Evolutionary conservation across 192 early-diverging fungal species (phyloP).

Genomic region (Umbelopsis vinacea): DNA sequence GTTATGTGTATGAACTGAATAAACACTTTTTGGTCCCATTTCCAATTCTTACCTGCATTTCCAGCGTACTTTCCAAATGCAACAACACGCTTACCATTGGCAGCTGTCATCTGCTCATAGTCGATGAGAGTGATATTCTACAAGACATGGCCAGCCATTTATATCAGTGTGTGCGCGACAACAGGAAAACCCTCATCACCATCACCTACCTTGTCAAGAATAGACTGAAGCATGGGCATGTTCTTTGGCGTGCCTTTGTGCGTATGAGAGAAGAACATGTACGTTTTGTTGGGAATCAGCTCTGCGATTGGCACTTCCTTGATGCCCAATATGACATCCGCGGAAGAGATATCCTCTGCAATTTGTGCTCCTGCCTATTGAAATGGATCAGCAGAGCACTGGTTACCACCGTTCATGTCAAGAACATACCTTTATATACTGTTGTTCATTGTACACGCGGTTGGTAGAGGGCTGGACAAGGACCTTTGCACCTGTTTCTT

Average conservation of each 20-base stretch:
- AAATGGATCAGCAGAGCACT: background rate
- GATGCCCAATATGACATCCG: conserved; percentile 94
- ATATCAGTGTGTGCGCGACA: too few species aligned
- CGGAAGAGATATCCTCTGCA: conserved; percentile 83
- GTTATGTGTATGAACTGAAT: too few species aligned
- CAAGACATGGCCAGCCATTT: too few species aligned
- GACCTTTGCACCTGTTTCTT: conserved; percentile 82
- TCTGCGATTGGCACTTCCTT: conserved; percentile 91
- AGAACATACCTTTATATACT: conserved; percentile 68
- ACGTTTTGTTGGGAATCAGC: conserved; percentile 88
- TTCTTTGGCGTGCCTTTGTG: conserved; percentile 97
- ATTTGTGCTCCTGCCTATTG: conserved; percentile 80
- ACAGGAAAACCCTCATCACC: background rate
- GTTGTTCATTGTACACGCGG: conserved; percentile 86
- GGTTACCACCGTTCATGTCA: background rate
- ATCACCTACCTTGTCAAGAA: conserved; percentile 80
- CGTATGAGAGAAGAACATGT: conserved; percentile 95
- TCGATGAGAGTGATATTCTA: conserved; percentile 91
- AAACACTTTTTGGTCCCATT: background rate
- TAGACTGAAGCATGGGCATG: conserved; percentile 85
- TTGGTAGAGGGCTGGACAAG: conserved; percentile 94
- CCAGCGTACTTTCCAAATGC: conserved; percentile 94
- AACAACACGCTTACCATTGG: conserved; percentile 75
- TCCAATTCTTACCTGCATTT: conserved; percentile 70
- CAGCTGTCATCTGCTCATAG: conserved; percentile 93